Evolutionary conservation across 495 filamentous ascomycete species (phyloP).

Genomic region (Friedmanniomyces endolithicus): DNA sequence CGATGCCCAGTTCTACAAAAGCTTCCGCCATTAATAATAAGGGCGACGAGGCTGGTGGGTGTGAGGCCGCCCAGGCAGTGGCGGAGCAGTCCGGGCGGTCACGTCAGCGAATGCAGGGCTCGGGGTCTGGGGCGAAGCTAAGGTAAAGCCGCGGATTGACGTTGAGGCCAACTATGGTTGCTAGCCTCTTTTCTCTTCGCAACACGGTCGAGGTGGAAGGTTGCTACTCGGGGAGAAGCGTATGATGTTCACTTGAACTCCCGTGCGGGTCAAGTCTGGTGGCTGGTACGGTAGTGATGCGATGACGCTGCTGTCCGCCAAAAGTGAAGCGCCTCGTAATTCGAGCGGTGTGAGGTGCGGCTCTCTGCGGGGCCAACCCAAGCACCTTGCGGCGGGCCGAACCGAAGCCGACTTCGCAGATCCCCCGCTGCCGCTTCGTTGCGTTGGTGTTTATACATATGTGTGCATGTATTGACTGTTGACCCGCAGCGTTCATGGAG

Average conservation of each 20-base stretch:
- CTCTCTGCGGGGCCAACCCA: not conserved
- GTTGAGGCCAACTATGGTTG: not conserved
- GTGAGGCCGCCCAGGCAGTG: not conserved
- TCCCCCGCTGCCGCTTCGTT: not conserved
- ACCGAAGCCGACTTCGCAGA: not conserved
- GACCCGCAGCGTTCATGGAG: not conserved
- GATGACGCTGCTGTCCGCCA: not conserved
- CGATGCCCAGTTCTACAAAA: slow-evolving; percentile 17
- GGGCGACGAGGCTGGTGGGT: not conserved
- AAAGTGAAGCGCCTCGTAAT: not conserved
- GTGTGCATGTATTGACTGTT: too few relatives aligned
- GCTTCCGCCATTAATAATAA: slow-evolving; percentile 13
- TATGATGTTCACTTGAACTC: too few relatives aligned
- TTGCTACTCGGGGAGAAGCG: too few relatives aligned
- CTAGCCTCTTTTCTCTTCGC: too few relatives aligned
- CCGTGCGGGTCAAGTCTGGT: too few relatives aligned
- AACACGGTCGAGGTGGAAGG: too few relatives aligned
- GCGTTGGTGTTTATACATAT: not conserved
- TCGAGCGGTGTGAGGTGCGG: not conserved
- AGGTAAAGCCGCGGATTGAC: not conserved
- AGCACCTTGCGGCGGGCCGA: too few relatives aligned
- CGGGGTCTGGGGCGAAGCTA: too few relatives aligned
- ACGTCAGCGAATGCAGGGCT: not conserved
- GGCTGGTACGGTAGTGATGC: not conserved
- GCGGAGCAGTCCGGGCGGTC: not conserved